Percentiles rank a stretch among this genome's conserved stretches.
phyloP scores from a whole-genome alignment of 306 rosid species.

The Trifolium subterraneum region DNA sequence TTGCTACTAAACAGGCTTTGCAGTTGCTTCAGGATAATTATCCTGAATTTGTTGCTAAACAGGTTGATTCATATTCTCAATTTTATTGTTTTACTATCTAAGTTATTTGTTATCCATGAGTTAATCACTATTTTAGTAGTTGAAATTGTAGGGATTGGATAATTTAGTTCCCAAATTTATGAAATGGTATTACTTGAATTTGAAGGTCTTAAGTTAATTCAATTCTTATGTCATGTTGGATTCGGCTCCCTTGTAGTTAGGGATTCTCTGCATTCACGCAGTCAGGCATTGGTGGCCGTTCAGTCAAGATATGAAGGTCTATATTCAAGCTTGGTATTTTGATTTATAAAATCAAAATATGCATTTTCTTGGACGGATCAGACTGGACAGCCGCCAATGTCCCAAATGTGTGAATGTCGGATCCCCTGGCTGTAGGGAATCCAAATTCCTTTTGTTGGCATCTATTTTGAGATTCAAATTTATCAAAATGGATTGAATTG shows the following conservation, averaged over 20 bases:
- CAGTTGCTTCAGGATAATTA: conserved; percentile 92
- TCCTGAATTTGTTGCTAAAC: conserved; percentile 93
- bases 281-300: no score
- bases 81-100: background rate
- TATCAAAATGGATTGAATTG: background rate
- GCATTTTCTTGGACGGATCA: no score
- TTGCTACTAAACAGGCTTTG: conserved; percentile 86
- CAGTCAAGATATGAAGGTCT: no score
- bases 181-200: background rate
- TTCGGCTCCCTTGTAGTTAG: no score
- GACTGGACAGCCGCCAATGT: no score
- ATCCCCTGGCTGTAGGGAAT: no score
- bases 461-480: background rate
- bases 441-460: background rate
- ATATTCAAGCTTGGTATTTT: no score
- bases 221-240: no score
- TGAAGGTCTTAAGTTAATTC: background rate
- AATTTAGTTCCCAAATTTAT: background rate
- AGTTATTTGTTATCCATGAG: background rate
- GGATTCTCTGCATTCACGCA: no score
- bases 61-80: conserved; percentile 50
- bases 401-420: no score
- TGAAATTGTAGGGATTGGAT: background rate
- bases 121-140: background rate
- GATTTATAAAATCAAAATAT: no score